Conservation (phyloP, 306 rosid genomes). For the Carpinus viminea region DNA sequence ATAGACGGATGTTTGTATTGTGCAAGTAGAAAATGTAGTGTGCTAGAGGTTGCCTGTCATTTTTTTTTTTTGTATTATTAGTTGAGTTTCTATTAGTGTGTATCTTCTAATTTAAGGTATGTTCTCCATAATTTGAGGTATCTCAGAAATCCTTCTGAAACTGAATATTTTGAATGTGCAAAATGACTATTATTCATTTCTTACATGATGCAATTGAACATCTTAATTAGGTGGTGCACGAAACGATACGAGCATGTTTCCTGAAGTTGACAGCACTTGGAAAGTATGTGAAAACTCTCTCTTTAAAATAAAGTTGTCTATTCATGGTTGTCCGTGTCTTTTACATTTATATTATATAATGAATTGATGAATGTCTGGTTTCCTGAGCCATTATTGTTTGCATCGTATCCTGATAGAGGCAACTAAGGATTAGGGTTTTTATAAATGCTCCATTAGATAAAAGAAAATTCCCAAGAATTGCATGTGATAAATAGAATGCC, state of each 20-base stretch:
- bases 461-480: not conserved
- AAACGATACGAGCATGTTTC: conserved; percentile 72
- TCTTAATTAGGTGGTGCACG: conserved; percentile 59
- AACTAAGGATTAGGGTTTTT: not conserved
- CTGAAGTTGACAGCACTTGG: conserved; percentile 90
- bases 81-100: not conserved
- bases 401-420: not conserved
- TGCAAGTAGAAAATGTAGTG: not conserved
- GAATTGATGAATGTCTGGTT: not conserved
- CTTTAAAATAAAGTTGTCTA: not conserved
- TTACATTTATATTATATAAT: conserved; percentile 11
- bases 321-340: conserved; percentile 17
- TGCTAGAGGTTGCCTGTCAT: not conserved
- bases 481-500: not conserved
- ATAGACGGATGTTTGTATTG: not conserved
- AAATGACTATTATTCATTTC: not conserved
- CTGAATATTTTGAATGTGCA: not conserved
- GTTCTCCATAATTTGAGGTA: too few relatives aligned
- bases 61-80: not conserved
- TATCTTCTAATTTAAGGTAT: too few relatives aligned
- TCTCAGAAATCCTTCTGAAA: not conserved
- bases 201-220: conserved; percentile 17
- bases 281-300: conserved; percentile 52
- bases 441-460: not conserved
- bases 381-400: not conserved